Evolutionary conservation across 768 basidiomycete species (phyloP), one percentile per base, ranked within the genome.

Genomic region (Tephrocybe sp.): DNA sequence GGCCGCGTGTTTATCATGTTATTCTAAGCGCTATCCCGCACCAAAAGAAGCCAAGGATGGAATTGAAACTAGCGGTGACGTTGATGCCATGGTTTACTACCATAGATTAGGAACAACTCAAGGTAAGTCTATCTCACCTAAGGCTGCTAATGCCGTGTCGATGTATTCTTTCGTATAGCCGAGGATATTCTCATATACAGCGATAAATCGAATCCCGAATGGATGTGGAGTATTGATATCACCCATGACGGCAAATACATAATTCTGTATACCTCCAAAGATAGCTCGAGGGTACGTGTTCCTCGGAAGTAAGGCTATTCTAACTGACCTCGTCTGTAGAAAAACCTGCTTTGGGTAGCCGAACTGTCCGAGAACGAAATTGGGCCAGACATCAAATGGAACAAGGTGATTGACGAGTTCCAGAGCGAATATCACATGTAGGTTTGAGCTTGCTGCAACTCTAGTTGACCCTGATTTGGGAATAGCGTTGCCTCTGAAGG

Each of bases 21-120:
- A 49, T 40, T 42, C 23, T 38, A 52, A 77, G 74, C 79, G 88
- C 13, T 89, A 78, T 61, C 85, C 86, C 3, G 75, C 77, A 69
- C 46, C 68, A 60, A 55, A 73, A 66, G 39, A 76, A 41, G 71
- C 68, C 10, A 68, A 70, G 13, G 77, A 79, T 51, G 80, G 80
- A 51, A 83, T 79, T 26, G 78, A 84, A 56, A 87, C 82, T 0
- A 70, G 73, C 8, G 75, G 75, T 31, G 88, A 89, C 67, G 65
- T 74, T 56, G 76, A 89, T 57, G 86, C 87, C 0, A 84, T 80
- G 82, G 63, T 93, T 17, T 89, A 80, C 63, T 92, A 89, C 65
- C 91, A 92, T 61, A 73, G 71, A 36, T 57, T 92, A 41, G 84
- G 86, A 41, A 89, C 90, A 8, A 60, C 74, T 8, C 90, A 92